Percentiles rank a stretch among this genome's conserved stretches.
Conservation (phyloP, 129 eudicot genomes). For the Ambrosia trifida region DNA sequence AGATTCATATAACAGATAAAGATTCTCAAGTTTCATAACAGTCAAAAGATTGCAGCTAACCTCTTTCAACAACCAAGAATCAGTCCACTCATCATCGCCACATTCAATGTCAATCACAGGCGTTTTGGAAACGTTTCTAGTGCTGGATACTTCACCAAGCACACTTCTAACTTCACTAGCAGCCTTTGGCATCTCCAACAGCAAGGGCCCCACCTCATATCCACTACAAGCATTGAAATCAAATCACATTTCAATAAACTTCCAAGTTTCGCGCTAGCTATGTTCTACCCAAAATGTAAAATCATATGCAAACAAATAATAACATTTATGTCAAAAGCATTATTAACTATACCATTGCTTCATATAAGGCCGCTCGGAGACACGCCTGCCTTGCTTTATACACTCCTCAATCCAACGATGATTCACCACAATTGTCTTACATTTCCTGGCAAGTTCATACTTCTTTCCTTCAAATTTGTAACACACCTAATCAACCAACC, state of each 20-base stretch:
- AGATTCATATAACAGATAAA: conserved; percentile 14
- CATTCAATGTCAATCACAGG: conserved; percentile 56
- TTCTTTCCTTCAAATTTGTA: conserved; percentile 85
- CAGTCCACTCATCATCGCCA: conserved; percentile 41
- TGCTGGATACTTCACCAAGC: conserved; percentile 30
- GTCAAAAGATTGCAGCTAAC: conserved; percentile 32
- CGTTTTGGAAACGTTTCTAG: conserved; percentile 24
- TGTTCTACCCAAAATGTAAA: neutral
- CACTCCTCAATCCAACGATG: conserved; percentile 95
- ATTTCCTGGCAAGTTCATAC: conserved; percentile 68
- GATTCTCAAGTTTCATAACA: conserved; percentile 13
- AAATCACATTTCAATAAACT: neutral
- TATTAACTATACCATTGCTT: conserved; percentile 46
- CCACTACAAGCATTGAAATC: conserved; percentile 53
- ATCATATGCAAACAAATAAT: conserved; percentile 1
- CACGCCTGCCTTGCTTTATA: conserved; percentile 56
- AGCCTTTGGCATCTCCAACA: conserved; percentile 37
- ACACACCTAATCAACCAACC: conserved; percentile 61
- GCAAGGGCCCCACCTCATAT: conserved; percentile 53
- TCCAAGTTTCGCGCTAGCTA: neutral
- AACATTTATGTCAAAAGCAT: neutral
- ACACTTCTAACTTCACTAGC: conserved; percentile 26
- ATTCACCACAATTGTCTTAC: conserved; percentile 54
- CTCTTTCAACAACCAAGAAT: conserved; percentile 55
- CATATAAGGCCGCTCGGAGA: conserved; percentile 59